phyloP scores from a whole-genome alignment of 768 basidiomycete genomes.

The Termitomyces heimii region DNA sequence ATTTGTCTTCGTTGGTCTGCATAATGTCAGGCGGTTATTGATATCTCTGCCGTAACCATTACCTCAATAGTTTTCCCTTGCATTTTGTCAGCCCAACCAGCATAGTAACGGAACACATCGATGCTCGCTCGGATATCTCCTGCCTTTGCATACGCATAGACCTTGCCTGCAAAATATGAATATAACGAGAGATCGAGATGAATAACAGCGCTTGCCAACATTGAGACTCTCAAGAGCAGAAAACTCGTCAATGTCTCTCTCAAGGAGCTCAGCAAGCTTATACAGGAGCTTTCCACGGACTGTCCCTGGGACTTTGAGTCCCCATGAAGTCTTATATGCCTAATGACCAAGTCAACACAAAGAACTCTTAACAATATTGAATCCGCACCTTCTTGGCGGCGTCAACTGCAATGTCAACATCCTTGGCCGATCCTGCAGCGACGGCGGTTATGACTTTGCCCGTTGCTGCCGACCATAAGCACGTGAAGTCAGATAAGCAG shows the following conservation, averaged over 20 bases:
- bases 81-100: constrained; percentile 84
- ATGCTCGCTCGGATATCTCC: constrained; percentile 43
- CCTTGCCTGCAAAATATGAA: constrained; percentile 37
- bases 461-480: constrained; percentile 30
- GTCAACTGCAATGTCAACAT: constrained; percentile 60
- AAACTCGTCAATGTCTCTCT: constrained; percentile 22
- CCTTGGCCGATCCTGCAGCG: constrained; percentile 48
- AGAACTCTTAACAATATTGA: too few relatives aligned
- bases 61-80: constrained; percentile 64
- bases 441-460: constrained; percentile 52
- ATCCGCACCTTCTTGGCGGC: constrained; percentile 43
- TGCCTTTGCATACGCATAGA: constrained; percentile 39
- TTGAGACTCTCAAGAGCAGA: constrained; percentile 22
- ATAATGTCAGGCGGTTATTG: background rate
- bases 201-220: constrained; percentile 13
- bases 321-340: constrained; percentile 58
- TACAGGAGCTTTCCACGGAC: constrained; percentile 21
- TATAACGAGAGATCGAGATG: background rate
- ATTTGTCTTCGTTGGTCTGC: constrained; percentile 21
- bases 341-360: background rate
- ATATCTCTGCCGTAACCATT: background rate
- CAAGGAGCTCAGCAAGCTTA: constrained; percentile 26
- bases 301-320: constrained; percentile 46
- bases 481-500: constrained; percentile 19
- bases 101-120: constrained; percentile 63